Percentiles rank a stretch among this genome's conserved stretches.
phyloP scores from a whole-genome alignment of 2,329 filamentous ascomycete genomes.

The Scolecobasidium constrictum region DNA sequence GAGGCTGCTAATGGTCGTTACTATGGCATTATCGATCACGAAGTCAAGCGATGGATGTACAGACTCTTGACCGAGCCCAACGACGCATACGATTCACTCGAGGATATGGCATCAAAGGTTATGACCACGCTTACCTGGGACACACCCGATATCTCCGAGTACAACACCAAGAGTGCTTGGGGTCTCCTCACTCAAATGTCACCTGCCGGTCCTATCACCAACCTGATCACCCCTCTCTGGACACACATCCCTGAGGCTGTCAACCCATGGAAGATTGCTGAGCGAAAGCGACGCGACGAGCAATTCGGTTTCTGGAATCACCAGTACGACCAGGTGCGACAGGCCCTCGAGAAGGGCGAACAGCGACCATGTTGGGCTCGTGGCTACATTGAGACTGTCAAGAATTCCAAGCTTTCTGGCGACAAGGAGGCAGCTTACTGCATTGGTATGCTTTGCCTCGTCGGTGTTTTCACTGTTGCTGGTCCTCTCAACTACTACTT shows the following conservation, averaged over 20 bases:
- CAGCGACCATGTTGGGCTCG: constrained; percentile 31
- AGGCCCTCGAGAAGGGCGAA: constrained; percentile 29
- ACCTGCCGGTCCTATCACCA: constrained; percentile 46
- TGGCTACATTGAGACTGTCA: constrained; percentile 31
- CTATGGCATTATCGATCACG: constrained; percentile 39
- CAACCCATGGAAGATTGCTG: constrained; percentile 44
- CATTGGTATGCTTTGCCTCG: constrained; percentile 24
- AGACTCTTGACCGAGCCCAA: constrained; percentile 39
- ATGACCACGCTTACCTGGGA: constrained; percentile 46
- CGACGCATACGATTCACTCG: constrained; percentile 38
- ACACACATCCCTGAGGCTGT: constrained; percentile 34
- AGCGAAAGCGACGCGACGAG: constrained; percentile 41
- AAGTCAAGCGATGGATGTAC: constrained; percentile 43
- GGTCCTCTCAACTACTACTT: constrained; percentile 21
- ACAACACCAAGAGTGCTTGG: constrained; percentile 42
- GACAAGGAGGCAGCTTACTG: constrained; percentile 24
- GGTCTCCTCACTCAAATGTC: constrained; percentile 48
- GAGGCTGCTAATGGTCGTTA: constrained; percentile 34
- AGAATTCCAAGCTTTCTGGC: constrained; percentile 21
- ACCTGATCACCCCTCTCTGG: constrained; percentile 44
- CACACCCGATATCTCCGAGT: constrained; percentile 36
- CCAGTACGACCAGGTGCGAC: constrained; percentile 27
- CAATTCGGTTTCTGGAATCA: constrained; percentile 44
- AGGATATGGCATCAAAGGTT: constrained; percentile 48
- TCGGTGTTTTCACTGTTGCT: constrained; percentile 24